Evolutionary conservation across 2,329 filamentous ascomycete species (phyloP).

Genomic region (Colletotrichum endophyticum): DNA sequence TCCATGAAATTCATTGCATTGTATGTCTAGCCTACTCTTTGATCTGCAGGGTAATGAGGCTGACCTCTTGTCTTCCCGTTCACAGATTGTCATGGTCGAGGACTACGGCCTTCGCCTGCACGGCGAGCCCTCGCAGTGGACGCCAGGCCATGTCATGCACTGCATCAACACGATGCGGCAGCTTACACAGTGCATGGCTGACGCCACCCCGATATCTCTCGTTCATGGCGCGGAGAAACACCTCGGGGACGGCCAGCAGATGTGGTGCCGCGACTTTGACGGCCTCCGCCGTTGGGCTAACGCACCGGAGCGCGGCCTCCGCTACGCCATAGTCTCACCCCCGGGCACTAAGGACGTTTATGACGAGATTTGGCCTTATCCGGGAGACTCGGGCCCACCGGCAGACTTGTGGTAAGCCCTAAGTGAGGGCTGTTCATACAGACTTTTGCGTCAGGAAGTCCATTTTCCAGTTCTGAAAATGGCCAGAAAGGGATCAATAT

Average conservation of each 20-base stretch:
- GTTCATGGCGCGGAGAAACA: background rate
- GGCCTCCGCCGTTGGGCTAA: background rate
- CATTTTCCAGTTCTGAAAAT: background rate
- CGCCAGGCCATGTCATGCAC: background rate
- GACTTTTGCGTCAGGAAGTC: background rate
- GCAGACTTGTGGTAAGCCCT: background rate
- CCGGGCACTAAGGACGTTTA: background rate
- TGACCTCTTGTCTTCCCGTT: background rate
- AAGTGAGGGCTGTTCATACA: background rate
- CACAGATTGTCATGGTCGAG: background rate
- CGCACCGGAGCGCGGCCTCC: conserved; percentile 24
- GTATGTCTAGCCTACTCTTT: background rate
- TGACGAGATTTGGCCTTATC: background rate
- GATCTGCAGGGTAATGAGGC: background rate
- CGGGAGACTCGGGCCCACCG: background rate
- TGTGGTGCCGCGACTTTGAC: background rate
- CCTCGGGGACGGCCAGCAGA: background rate
- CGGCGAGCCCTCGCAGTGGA: background rate
- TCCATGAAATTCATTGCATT: background rate
- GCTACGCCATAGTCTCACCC: background rate
- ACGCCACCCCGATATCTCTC: background rate
- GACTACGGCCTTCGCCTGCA: background rate
- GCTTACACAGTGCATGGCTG: background rate
- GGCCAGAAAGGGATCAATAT: background rate
- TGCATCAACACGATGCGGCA: background rate